Conservation (phyloP, 345 rosid genomes). For the Aquilaria sinensis region DNA sequence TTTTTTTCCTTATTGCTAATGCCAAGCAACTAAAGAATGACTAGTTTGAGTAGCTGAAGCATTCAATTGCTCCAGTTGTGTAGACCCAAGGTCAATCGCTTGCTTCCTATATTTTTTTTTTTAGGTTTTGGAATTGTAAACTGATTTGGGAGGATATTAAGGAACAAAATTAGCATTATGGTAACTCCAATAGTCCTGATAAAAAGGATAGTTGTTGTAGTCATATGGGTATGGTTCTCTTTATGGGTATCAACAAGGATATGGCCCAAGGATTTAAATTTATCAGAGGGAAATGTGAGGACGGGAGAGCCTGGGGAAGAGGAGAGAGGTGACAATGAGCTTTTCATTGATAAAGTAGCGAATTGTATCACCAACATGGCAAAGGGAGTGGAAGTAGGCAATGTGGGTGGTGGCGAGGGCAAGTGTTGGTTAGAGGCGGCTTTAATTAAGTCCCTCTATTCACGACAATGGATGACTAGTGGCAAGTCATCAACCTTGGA, state of each 20-base stretch:
- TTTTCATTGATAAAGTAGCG: conserved; percentile 76
- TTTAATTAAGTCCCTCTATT: conserved; percentile 61
- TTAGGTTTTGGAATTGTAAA: too few species aligned
- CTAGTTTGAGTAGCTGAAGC: too few species aligned
- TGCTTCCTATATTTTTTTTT: too few species aligned
- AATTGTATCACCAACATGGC: conserved; percentile 72
- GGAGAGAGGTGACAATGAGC: conserved; percentile 43
- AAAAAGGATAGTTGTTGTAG: conserved; percentile 7
- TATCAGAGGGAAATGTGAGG: conserved; percentile 72
- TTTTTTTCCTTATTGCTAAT: too few species aligned
- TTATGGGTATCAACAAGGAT: conserved; percentile 25
- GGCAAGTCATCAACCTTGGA: conserved; percentile 80
- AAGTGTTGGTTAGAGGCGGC: conserved; percentile 68
- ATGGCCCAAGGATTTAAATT: conserved; percentile 56
- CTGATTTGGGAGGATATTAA: conserved; percentile 16
- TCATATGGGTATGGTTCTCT: conserved; percentile 16
- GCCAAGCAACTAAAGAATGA: too few species aligned
- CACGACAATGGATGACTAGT: conserved; percentile 67
- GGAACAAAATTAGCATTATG: conserved; percentile 9
- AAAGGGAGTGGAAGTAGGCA: conserved; percentile 60
- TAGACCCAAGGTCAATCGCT: too few species aligned
- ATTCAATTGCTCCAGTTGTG: too few species aligned
- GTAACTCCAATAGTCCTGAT: not conserved
- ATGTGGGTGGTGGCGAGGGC: conserved; percentile 90
- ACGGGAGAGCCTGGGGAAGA: conserved; percentile 59